phyloP scores from a whole-genome alignment of 345 rosid genomes.

The Rhodamnia rubescens region DNA sequence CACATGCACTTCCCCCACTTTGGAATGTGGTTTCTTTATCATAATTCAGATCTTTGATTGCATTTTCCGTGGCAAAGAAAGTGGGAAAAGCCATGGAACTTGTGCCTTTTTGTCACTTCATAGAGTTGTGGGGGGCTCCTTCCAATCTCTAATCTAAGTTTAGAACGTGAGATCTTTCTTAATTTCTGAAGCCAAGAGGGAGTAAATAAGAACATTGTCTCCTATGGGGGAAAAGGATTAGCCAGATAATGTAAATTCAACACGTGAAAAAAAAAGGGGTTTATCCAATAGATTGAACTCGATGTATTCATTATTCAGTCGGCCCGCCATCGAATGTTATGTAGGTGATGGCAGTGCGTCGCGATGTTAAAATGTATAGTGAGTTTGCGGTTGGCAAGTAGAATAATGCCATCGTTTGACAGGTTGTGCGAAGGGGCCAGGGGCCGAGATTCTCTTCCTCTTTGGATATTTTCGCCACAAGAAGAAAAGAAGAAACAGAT shows the following conservation, averaged over 20 bases:
- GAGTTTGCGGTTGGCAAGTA: not conserved
- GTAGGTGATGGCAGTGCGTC: not conserved
- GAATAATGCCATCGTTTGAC: not conserved
- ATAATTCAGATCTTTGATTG: not conserved
- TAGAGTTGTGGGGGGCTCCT: not conserved
- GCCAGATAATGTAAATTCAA: not conserved
- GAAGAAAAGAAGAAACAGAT: not conserved
- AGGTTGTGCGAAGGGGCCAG: not conserved
- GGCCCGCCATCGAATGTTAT: not conserved
- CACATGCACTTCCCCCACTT: not conserved
- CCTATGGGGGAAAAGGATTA: not conserved
- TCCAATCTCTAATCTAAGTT: not conserved
- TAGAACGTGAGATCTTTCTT: not conserved
- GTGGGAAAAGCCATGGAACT: not conserved
- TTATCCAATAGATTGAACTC: not conserved
- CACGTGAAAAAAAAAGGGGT: too few relatives aligned
- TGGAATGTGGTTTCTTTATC: conserved; percentile 1
- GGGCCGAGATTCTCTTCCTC: not conserved
- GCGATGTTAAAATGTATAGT: not conserved
- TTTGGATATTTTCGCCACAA: not conserved
- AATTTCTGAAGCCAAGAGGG: not conserved
- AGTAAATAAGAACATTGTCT: not conserved
- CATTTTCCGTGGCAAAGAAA: not conserved
- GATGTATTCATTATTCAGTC: not conserved
- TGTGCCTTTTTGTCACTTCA: conserved; percentile 3